Evolutionary conservation across 2,329 filamentous ascomycete genomes (phyloP).

Genomic region (Ilyonectria sp.): DNA sequence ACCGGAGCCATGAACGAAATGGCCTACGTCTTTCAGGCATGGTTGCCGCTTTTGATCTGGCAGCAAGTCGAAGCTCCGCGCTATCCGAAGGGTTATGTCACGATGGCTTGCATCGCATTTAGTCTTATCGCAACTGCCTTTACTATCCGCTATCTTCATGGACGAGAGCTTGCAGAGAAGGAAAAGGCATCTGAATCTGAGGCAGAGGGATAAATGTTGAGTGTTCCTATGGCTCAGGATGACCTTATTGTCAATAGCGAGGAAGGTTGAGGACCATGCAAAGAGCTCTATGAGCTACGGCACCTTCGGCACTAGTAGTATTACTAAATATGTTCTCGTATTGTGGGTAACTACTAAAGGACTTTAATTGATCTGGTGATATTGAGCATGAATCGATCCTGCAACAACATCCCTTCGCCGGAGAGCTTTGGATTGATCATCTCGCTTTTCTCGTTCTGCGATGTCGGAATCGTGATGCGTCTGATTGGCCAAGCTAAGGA

Average conservation of each 20-base stretch:
- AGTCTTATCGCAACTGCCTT: constrained; percentile 66
- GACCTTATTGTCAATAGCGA: too few relatives aligned
- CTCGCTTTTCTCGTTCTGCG: constrained; percentile 25
- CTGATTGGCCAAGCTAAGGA: constrained; percentile 34
- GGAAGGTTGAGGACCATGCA: too few relatives aligned
- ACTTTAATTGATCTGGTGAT: too few relatives aligned
- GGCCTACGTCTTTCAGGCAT: constrained; percentile 78
- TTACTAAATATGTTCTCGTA: too few relatives aligned
- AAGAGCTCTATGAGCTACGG: too few relatives aligned
- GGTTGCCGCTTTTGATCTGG: constrained; percentile 78
- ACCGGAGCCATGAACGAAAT: constrained; percentile 78
- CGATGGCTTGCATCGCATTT: constrained; percentile 63
- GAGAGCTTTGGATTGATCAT: too few relatives aligned
- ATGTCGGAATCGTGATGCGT: constrained; percentile 38
- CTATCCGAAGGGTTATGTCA: constrained; percentile 74
- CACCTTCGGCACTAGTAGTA: too few relatives aligned
- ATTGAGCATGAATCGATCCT: too few relatives aligned
- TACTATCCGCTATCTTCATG: constrained; percentile 54
- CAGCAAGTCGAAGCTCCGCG: constrained; percentile 73
- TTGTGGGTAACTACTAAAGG: too few relatives aligned
- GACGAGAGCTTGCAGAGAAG: constrained; percentile 13
- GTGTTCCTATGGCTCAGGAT: too few relatives aligned
- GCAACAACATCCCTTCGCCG: too few relatives aligned
- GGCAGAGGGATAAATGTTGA: not conserved
- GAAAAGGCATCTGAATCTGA: constrained; percentile 18